A percentile compares a stretch with the other conserved stretches of the same genome.
Evolutionary conservation across 2,329 filamentous ascomycete species (phyloP).

Genomic region (Calonectria crousiana): DNA sequence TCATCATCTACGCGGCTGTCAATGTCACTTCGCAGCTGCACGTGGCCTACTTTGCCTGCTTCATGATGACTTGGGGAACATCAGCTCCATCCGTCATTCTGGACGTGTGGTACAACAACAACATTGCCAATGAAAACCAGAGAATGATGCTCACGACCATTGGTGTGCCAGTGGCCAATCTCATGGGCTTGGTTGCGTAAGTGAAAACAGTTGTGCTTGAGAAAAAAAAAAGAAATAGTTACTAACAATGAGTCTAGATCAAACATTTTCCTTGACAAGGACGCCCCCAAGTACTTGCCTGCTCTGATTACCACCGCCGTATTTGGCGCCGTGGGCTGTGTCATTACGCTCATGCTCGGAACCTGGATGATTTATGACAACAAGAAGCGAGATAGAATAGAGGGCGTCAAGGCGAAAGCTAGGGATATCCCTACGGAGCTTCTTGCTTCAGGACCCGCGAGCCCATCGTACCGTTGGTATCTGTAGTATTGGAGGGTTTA

Average conservation of each 20-base stretch:
- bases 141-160: constrained; percentile 78
- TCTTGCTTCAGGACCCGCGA: constrained; percentile 18
- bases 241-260: neutral
- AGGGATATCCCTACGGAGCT: constrained; percentile 26
- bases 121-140: constrained; percentile 81
- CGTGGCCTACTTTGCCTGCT: constrained; percentile 80
- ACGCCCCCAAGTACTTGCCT: constrained; percentile 25
- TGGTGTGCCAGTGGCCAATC: constrained; percentile 79
- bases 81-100: constrained; percentile 79
- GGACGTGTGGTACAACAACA: constrained; percentile 81
- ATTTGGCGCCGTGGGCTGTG: constrained; percentile 24
- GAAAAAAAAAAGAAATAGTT: neutral
- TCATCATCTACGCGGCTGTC: constrained; percentile 83
- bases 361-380: constrained; percentile 25
- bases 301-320: constrained; percentile 22
- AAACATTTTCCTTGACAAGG: constrained; percentile 28
- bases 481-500: neutral
- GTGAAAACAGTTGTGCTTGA: neutral
- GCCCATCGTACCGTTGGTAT: constrained; percentile 23
- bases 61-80: constrained; percentile 88
- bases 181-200: constrained; percentile 61
- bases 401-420: constrained; percentile 20
- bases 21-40: constrained; percentile 70
- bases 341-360: constrained; percentile 15
- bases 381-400: constrained; percentile 14